Evolutionary conservation across 2,329 filamentous ascomycete species (phyloP), one percentile per base, ranked within the genome.

Genomic region (Fusarium subtropicale): DNA sequence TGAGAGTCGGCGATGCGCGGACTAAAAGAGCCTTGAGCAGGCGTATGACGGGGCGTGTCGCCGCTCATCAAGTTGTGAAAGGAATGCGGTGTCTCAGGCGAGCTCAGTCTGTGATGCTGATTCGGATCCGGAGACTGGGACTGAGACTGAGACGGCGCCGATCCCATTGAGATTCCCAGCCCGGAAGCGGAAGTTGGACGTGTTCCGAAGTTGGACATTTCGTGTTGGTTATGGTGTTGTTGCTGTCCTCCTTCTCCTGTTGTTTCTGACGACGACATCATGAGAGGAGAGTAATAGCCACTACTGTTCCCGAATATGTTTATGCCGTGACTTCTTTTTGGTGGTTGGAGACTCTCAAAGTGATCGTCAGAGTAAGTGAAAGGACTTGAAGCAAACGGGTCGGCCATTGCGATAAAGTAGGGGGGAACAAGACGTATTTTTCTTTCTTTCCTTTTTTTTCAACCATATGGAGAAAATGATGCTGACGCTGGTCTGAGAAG

Each of bases 51-150:
- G 8, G 41, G 34, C 9, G 56, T 64, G 22, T 41, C 38, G n/a
- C 69, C 38, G 13, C 69, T 53, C 20, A 72, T 57, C 22, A 70
- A 56, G 22, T 68, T 71, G 16, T 70, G 65, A 28, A 63, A 68
- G 20, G 72, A 71, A 39, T 60, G 64, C 28, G 73, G 65, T 52
- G 72, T 75, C 28, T 70, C 68, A 15, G 71, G 71, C 16, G 72
- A 65, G 24, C 67, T 66, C 48, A 31, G 50, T 33, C 41, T 72
- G 38, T 54, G 36, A 22, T 42, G 28, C 39, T 46, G 38, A 53
- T 31, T 60, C 41, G 71, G 57, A 34, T 72, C 57, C 57, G 64
- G 58, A 52, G 48, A 67, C 34, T 50, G 36, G 20, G 47, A 50
- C 15, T 41, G 48, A 34, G 24, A 20, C 31, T 44, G 28, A 52